These are phyloP conservation scores for Arthrinium puccinioides DNA, from an alignment of 2,329 filamentous ascomycete genomes.

Conservation along the genomic window DNA sequence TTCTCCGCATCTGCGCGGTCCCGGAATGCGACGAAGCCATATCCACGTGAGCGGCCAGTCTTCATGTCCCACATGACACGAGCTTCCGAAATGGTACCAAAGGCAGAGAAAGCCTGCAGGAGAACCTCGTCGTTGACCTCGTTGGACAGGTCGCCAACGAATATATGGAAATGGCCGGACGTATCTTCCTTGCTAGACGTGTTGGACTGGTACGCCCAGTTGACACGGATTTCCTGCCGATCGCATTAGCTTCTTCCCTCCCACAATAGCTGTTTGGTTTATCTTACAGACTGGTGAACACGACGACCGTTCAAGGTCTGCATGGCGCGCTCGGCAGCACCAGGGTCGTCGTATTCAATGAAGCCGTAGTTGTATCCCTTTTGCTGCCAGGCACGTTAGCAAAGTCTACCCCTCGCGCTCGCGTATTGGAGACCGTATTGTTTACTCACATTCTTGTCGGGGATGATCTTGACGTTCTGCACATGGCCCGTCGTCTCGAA, in stretches of 20 bases:
- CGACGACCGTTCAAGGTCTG: conserved; percentile 90
- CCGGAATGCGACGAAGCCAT: conserved; percentile 95
- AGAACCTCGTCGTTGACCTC: conserved; percentile 97
- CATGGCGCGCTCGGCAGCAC: conserved; percentile 94
- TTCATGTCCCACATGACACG: conserved; percentile 99
- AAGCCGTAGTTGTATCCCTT: conserved; percentile 99
- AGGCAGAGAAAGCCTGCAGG: conserved; percentile 88
- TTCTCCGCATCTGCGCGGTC: conserved; percentile 93
- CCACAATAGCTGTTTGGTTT: no score
- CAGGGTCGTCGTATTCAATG: conserved; percentile 96
- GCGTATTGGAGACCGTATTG: no score
- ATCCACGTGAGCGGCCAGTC: conserved; percentile 92
- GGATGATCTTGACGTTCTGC: conserved; percentile 98
- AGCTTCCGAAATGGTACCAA: conserved; percentile 92
- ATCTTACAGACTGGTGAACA: conserved; percentile 78
- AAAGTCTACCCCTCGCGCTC: no score
- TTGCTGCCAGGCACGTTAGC: conserved; percentile 45
- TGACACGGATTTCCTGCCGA: conserved; percentile 87
- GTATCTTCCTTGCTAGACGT: conserved; percentile 92
- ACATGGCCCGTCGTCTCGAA: conserved; percentile 99
- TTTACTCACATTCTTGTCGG: conserved; percentile 91
- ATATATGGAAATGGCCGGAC: conserved; percentile 97
- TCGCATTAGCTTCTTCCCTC: no score
- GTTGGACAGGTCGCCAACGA: conserved; percentile 94
- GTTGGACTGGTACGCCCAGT: conserved; percentile 99